phyloP scores from a whole-genome alignment of 352 stramenopile genomes.

The Phytophthora foliorum region DNA sequence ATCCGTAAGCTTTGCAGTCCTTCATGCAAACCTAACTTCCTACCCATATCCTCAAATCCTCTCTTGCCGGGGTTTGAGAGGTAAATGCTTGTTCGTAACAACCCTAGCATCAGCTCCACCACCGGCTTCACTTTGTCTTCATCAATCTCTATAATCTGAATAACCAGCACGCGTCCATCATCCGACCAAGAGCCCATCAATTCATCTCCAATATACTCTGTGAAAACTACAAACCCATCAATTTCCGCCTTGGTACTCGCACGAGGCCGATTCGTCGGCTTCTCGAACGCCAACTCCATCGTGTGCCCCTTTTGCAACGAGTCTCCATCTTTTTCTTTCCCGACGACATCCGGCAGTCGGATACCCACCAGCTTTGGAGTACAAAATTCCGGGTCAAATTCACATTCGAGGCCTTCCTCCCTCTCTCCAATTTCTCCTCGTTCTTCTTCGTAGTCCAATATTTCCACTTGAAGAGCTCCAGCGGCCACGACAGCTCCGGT shows the following conservation, averaged over 20 bases:
- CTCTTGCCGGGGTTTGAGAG: slow-evolving; percentile 2
- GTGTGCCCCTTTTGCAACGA: slow-evolving; percentile 52
- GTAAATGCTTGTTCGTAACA: slow-evolving; percentile 38
- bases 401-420: slow-evolving; percentile 47
- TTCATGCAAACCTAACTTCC: slow-evolving; percentile 12
- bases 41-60: background rate
- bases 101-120: slow-evolving; percentile 52
- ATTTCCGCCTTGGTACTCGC: slow-evolving; percentile 44
- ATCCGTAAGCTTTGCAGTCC: slow-evolving; percentile 47
- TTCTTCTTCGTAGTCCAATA: slow-evolving; percentile 4
- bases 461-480: slow-evolving; percentile 10
- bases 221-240: slow-evolving; percentile 57
- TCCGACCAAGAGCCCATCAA: slow-evolving; percentile 47
- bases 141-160: slow-evolving; percentile 55
- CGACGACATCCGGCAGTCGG: slow-evolving; percentile 51
- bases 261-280: slow-evolving; percentile 59
- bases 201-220: slow-evolving; percentile 67
- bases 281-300: slow-evolving; percentile 64
- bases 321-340: background rate
- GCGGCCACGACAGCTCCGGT: slow-evolving; percentile 20
- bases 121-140: slow-evolving; percentile 44
- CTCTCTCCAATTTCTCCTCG: background rate
- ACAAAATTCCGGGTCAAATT: slow-evolving; percentile 66
- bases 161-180: slow-evolving; percentile 50
- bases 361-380: slow-evolving; percentile 62